A percentile compares a stretch with the other conserved stretches of the same genome.
Evolutionary conservation across 2,329 filamentous ascomycete genomes (phyloP).

Genomic region (Neonectria ditissima): DNA sequence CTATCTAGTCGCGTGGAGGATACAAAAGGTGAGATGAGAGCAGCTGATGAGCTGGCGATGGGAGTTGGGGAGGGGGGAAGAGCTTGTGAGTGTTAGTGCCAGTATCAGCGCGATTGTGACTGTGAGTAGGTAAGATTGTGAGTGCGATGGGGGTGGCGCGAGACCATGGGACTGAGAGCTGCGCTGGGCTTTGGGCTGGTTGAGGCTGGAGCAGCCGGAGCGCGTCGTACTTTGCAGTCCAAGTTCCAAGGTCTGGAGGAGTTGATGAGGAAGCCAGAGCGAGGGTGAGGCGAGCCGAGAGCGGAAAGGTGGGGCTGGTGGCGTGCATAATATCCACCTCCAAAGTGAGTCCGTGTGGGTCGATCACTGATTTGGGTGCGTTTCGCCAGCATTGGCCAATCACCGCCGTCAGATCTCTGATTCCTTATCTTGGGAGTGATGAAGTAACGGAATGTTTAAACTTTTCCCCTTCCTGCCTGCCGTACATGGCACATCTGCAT

Average conservation of each 20-base stretch:
- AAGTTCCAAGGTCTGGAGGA: neutral
- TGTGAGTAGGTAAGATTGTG: neutral
- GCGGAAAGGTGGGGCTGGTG: conserved; percentile 15
- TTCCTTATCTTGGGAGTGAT: conserved; percentile 27
- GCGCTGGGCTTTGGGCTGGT: neutral
- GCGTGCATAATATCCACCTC: conserved; percentile 20
- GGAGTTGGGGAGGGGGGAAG: no score
- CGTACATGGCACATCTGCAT: conserved; percentile 16
- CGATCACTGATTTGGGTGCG: neutral
- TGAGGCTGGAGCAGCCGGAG: neutral
- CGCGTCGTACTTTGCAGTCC: neutral
- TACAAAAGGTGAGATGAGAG: no score
- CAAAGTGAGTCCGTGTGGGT: neutral
- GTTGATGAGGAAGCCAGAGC: neutral
- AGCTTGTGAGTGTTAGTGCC: neutral
- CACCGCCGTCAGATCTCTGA: conserved; percentile 14
- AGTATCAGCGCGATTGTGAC: neutral
- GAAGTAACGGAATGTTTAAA: conserved; percentile 29
- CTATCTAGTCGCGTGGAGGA: conserved; percentile 5
- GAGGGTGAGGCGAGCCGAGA: neutral
- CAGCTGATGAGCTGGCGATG: neutral
- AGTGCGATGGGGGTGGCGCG: neutral
- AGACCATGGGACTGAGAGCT: neutral
- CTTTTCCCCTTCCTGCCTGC: conserved; percentile 10
- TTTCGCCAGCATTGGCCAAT: conserved; percentile 22